These are phyloP conservation scores for Populus hybrid DNA, from an alignment of 441 rosid species.

Conservation along the genomic window DNA sequence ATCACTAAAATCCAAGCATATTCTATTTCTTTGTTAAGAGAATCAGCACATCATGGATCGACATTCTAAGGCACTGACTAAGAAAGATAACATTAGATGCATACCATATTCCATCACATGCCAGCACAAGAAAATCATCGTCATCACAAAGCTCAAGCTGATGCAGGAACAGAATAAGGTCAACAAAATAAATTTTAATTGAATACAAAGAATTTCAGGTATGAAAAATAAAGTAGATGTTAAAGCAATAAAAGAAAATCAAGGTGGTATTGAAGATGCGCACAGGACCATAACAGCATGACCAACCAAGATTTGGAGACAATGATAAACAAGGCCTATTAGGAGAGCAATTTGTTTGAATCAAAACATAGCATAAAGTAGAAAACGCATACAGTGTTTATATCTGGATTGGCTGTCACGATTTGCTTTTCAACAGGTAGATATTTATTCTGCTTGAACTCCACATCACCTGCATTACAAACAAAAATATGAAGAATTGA, in stretches of 20 bases:
- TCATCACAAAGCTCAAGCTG: conserved; percentile 92
- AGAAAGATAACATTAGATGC: neutral
- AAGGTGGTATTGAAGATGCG: too few species aligned
- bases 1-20: too few species aligned
- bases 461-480: conserved; percentile 72
- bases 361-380: too few species aligned
- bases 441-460: conserved; percentile 84
- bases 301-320: neutral
- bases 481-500: neutral
- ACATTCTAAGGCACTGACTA: neutral
- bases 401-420: conserved; percentile 83
- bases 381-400: conserved; percentile 50
- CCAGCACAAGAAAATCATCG: conserved; percentile 88
- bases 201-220: too few species aligned
- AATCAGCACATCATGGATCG: neutral
- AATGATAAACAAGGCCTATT: neutral
- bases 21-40: neutral
- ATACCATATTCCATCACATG: conserved; percentile 93
- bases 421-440: conserved; percentile 79
- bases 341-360: too few species aligned
- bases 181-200: too few species aligned
- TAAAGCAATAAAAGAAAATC: too few species aligned
- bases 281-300: too few species aligned
- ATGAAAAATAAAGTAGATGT: too few species aligned
- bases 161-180: neutral